Evolutionary conservation across 345 rosid species (phyloP).

Genomic region (Cardamine occulta): DNA sequence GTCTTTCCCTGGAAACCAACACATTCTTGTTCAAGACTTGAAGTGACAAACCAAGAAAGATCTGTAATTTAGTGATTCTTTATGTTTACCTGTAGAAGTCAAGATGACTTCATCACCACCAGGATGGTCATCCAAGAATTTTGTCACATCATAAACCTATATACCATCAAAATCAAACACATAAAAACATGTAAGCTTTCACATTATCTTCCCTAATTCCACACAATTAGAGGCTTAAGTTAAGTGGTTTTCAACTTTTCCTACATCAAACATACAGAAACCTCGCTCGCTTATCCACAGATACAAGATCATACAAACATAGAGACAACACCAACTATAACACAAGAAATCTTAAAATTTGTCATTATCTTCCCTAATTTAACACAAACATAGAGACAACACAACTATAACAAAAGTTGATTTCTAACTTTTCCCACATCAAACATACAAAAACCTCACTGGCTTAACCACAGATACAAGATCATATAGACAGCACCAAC

Average conservation of each 20-base stretch:
- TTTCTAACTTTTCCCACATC: not conserved
- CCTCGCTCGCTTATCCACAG: no score
- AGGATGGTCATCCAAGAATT: constrained; percentile 83
- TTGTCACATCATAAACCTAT: constrained; percentile 76
- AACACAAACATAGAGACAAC: not conserved
- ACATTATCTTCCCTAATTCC: not conserved
- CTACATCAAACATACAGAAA: not conserved
- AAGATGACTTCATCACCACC: constrained; percentile 82
- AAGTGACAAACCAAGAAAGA: constrained; percentile 10
- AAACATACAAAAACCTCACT: not conserved
- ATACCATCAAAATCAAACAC: not conserved
- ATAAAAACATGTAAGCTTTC: not conserved
- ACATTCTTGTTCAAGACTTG: not conserved
- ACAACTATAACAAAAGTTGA: not conserved
- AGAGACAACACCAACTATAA: not conserved
- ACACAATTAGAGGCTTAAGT: not conserved
- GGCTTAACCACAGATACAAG: not conserved
- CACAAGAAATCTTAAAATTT: not conserved
- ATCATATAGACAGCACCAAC: constrained; percentile 5
- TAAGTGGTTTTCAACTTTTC: not conserved
- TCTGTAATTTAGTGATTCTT: not conserved
- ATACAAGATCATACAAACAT: constrained; percentile 10
- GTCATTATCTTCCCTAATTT: not conserved
- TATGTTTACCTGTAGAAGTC: constrained; percentile 57
- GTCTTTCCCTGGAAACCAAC: constrained; percentile 71